Conservation (phyloP, 176 grass and related monocot genomes). For the Carex cristatella region DNA sequence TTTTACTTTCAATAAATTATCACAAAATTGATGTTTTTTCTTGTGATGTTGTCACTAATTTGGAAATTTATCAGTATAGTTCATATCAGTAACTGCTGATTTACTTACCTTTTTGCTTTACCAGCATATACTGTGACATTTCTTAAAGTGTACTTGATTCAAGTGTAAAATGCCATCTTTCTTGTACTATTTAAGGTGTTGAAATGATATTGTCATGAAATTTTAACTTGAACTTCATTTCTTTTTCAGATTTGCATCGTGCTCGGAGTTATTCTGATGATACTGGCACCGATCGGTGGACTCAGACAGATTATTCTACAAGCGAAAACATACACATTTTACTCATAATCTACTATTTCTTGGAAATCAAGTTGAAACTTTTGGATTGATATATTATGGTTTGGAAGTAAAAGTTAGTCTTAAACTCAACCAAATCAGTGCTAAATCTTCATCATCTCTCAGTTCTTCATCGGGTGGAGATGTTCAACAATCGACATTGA, state of each 20-base stretch:
- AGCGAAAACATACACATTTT: conserved; percentile 29
- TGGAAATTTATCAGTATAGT: too few species aligned
- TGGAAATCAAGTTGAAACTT: neutral
- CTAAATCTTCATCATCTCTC: neutral
- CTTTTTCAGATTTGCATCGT: conserved; percentile 41
- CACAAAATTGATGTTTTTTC: too few species aligned
- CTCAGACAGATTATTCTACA: conserved; percentile 38
- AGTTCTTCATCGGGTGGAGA: neutral
- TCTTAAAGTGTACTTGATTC: neutral
- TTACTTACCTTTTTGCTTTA: neutral
- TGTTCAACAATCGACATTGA: neutral
- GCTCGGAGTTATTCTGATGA: conserved; percentile 55
- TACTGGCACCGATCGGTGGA: conserved; percentile 60
- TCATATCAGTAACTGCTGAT: neutral
- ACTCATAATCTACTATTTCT: conserved; percentile 16
- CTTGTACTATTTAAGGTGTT: too few species aligned
- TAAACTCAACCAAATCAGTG: neutral
- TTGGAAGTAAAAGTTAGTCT: neutral
- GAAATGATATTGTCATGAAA: neutral
- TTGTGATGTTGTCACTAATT: neutral
- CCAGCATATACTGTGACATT: neutral
- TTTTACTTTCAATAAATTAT: neutral
- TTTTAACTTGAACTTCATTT: neutral
- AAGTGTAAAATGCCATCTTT: neutral
- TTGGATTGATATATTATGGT: neutral